Conservation (phyloP, 768 basidiomycete species). For the Holtermannia corniformis region DNA sequence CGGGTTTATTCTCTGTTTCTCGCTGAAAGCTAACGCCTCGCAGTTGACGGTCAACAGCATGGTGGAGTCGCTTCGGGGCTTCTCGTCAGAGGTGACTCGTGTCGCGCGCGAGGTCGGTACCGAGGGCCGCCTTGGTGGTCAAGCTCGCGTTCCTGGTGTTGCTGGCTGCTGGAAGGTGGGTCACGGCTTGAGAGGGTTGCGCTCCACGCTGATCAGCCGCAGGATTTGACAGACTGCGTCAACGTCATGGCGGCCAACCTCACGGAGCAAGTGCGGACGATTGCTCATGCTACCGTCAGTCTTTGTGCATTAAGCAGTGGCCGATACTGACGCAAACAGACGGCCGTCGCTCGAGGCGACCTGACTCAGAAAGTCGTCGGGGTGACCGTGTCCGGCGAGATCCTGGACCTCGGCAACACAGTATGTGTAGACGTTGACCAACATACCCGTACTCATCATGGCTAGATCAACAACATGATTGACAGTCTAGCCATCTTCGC, state of each 20-base stretch:
- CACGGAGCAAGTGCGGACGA: constrained; percentile 61
- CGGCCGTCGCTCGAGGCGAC: constrained; percentile 88
- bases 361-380: constrained; percentile 87
- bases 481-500: constrained; percentile 54
- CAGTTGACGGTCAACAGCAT: constrained; percentile 76
- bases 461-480: constrained; percentile 59
- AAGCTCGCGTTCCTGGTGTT: constrained; percentile 38
- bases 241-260: constrained; percentile 92
- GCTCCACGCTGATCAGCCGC: not conserved
- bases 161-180: constrained; percentile 37
- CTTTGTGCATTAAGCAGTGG: not conserved
- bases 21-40: constrained; percentile 1
- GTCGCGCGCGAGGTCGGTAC: constrained; percentile 85
- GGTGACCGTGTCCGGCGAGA: constrained; percentile 88
- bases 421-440: not conserved
- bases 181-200: not conserved
- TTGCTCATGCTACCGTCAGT: constrained; percentile 80
- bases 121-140: constrained; percentile 48
- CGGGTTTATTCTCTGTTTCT: constrained; percentile 35
- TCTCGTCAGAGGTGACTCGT: constrained; percentile 58
- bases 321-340: constrained; percentile 43
- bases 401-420: constrained; percentile 89
- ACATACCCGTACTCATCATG: too few relatives aligned
- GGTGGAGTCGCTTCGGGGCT: constrained; percentile 81
- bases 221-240: constrained; percentile 44